A percentile compares a stretch with the other conserved stretches of the same genome.
Evolutionary conservation across 2,329 filamentous ascomycete species (phyloP).

Genomic region (Stagonosporopsis tanaceti): DNA sequence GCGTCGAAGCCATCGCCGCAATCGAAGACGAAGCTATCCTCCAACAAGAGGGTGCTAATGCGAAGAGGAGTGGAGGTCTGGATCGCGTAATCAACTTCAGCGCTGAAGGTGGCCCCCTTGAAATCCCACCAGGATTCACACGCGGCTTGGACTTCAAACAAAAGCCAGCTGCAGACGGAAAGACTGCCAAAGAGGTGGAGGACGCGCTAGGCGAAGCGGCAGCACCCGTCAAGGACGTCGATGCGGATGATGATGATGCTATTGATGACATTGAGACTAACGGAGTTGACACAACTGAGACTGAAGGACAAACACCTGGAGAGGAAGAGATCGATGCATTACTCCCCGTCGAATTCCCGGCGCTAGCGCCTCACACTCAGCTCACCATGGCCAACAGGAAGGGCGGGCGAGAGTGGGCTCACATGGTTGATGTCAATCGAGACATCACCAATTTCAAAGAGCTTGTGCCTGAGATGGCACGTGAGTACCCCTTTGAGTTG

Average conservation of each 20-base stretch:
- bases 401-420: constrained; percentile 89
- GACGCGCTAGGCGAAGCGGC: constrained; percentile 65
- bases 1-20: constrained; percentile 83
- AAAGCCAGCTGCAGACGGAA: constrained; percentile 63
- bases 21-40: constrained; percentile 77
- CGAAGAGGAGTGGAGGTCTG: constrained; percentile 62
- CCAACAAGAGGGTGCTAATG: constrained; percentile 54
- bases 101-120: constrained; percentile 77
- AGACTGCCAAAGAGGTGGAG: constrained; percentile 75
- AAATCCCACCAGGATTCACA: constrained; percentile 81
- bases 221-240: constrained; percentile 34
- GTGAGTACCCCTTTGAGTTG: constrained; percentile 95
- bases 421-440: constrained; percentile 95
- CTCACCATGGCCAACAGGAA: constrained; percentile 77
- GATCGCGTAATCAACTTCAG: constrained; percentile 87
- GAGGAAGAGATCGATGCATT: constrained; percentile 80
- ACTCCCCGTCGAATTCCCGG: constrained; percentile 90
- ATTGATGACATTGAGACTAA: constrained; percentile 34
- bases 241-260: constrained; percentile 36
- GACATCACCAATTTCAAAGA: constrained; percentile 94
- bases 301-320: constrained; percentile 54
- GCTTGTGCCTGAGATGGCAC: constrained; percentile 93
- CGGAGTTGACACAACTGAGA: constrained; percentile 52
- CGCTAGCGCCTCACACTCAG: constrained; percentile 82
- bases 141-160: constrained; percentile 78